A percentile compares a stretch with the other conserved stretches of the same genome.
These are phyloP conservation scores for Neurospora sp. DNA, from an alignment of 2,329 filamentous ascomycete species.

Conservation along the genomic window DNA sequence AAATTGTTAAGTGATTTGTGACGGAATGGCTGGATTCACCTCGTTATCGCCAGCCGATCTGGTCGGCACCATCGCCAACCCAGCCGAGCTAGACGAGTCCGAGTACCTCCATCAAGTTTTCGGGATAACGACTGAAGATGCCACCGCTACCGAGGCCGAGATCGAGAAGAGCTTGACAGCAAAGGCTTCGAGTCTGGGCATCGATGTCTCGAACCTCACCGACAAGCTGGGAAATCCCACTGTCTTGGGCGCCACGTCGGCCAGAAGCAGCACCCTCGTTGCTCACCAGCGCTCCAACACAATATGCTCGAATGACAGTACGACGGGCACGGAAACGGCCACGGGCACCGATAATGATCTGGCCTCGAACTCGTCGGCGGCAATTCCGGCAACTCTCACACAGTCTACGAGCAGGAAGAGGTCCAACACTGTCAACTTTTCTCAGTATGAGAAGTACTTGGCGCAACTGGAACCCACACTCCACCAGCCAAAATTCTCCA, in stretches of 20 bases:
- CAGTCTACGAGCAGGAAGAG: constrained; percentile 21
- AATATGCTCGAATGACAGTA: constrained; percentile 26
- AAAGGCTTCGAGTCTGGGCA: constrained; percentile 27
- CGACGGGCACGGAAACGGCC: constrained; percentile 19
- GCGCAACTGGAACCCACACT: constrained; percentile 33
- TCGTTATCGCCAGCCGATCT: constrained; percentile 10
- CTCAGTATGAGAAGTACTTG: constrained; percentile 43
- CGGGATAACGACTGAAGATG: constrained; percentile 14
- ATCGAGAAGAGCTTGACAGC: constrained; percentile 27
- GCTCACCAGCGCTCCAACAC: constrained; percentile 36
- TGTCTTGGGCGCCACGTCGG: constrained; percentile 32
- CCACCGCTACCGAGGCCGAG: constrained; percentile 27
- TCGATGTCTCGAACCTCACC: constrained; percentile 19
- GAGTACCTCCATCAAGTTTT: constrained; percentile 33
- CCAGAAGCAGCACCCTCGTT: constrained; percentile 25
- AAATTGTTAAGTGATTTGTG: background rate
- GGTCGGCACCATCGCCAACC: constrained; percentile 6
- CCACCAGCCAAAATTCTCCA: constrained; percentile 32
- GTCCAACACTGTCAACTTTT: constrained; percentile 35
- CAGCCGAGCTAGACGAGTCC: constrained; percentile 30
- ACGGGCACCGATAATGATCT: constrained; percentile 28
- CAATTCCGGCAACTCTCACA: constrained; percentile 17
- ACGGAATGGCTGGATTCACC: constrained; percentile 15
- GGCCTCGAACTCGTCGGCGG: constrained; percentile 25
- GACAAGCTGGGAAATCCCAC: constrained; percentile 26